These are phyloP conservation scores for Scedosporium minutisporum DNA, from an alignment of 2,329 filamentous ascomycete genomes.

Conservation along the genomic window DNA sequence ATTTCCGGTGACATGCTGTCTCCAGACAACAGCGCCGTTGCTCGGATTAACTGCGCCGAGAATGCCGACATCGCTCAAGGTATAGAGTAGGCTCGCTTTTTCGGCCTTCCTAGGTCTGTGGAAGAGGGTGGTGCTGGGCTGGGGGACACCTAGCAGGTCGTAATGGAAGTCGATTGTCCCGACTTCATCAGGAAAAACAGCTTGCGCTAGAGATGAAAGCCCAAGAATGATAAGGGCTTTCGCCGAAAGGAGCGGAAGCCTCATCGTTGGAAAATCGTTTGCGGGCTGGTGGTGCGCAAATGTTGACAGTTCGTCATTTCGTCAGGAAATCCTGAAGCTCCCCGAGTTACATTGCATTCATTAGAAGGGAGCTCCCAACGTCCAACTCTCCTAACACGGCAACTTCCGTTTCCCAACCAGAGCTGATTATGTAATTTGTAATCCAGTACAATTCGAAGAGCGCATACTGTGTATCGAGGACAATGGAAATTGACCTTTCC, in stretches of 20 bases:
- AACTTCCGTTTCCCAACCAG: not conserved
- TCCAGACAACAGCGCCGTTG: conserved; percentile 77
- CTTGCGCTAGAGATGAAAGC: conserved; percentile 35
- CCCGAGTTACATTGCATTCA: not conserved
- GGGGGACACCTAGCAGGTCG: conserved; percentile 74
- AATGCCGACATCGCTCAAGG: conserved; percentile 73
- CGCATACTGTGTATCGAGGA: not conserved
- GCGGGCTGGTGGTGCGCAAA: not conserved
- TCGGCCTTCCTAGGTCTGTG: conserved; percentile 74
- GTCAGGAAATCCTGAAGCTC: conserved; percentile 3
- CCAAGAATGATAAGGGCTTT: conserved; percentile 21
- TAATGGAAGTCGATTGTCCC: conserved; percentile 90
- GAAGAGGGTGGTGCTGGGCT: conserved; percentile 83
- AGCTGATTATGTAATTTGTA: not conserved
- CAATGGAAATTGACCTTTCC: not conserved
- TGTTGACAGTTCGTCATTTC: not conserved
- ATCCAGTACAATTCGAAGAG: too few species aligned
- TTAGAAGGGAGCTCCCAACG: not conserved
- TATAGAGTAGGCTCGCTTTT: conserved; percentile 84
- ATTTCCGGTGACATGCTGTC: conserved; percentile 58
- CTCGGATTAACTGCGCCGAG: conserved; percentile 84
- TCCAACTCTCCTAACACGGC: not conserved
- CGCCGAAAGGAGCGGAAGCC: conserved; percentile 11
- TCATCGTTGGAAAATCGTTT: conserved; percentile 10
- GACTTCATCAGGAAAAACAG: conserved; percentile 85